Conservation (phyloP, 2,329 filamentous ascomycete species). For the Diaporthe sp. region DNA sequence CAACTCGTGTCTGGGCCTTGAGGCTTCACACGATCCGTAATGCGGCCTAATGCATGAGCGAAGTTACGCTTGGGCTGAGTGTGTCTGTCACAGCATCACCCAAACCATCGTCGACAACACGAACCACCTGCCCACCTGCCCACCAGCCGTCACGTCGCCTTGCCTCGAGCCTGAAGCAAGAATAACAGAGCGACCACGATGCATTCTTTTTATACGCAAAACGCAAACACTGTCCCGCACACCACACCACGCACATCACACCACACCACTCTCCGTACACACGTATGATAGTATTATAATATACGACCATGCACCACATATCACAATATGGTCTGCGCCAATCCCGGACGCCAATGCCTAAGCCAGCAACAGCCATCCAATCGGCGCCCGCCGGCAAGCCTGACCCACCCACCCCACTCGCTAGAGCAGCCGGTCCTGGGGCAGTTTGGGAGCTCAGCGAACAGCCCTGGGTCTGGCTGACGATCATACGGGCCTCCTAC, state of each 20-base stretch:
- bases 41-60: background rate
- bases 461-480: conserved; percentile 17
- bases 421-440: conserved; percentile 6
- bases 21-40: background rate
- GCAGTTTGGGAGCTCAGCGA: background rate
- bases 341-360: conserved; percentile 6
- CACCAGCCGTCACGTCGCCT: background rate
- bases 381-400: conserved; percentile 27
- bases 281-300: background rate
- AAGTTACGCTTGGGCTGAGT: conserved; percentile 29
- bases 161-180: conserved; percentile 4
- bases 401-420: conserved; percentile 5
- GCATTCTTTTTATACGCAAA: background rate
- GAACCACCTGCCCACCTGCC: background rate
- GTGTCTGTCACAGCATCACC: background rate
- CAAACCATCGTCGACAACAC: conserved; percentile 4
- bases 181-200: background rate
- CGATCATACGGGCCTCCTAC: conserved; percentile 29
- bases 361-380: conserved; percentile 2
- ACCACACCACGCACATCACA: background rate
- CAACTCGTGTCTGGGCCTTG: conserved; percentile 10
- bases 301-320: background rate
- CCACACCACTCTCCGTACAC: background rate
- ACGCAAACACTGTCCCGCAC: background rate
- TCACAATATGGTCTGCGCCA: background rate